Conservation (phyloP, 1,139 yeast genomes). For the Saccharomyces hybrid region DNA sequence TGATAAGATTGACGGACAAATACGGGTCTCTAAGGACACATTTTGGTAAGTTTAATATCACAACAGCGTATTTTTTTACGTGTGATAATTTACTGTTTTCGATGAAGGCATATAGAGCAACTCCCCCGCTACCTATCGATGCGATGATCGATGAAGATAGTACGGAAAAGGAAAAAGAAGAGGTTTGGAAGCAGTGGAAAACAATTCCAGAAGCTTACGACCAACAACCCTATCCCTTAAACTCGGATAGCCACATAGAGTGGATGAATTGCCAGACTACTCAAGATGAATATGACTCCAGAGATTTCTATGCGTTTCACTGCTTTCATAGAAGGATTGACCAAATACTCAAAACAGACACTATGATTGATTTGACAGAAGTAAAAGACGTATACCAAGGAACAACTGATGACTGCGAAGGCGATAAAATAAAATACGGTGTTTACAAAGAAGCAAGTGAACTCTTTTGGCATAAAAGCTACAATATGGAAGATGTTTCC, state of each 20-base stretch:
- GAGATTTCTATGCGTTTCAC: constrained; percentile 50
- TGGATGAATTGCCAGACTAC: constrained; percentile 47
- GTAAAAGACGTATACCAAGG: constrained; percentile 30
- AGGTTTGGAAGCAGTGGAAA: constrained; percentile 18
- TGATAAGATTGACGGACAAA: constrained; percentile 50
- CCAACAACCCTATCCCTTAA: constrained; percentile 46
- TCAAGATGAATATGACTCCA: constrained; percentile 38
- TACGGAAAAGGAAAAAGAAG: constrained; percentile 18
- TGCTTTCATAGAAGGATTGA: constrained; percentile 59
- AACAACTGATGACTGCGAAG: constrained; percentile 31
- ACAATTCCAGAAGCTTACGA: constrained; percentile 37
- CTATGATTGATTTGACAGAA: constrained; percentile 52
- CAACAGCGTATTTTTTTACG: constrained; percentile 56
- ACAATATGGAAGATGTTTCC: constrained; percentile 10
- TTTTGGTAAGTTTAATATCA: constrained; percentile 43
- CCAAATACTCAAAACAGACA: constrained; percentile 50
- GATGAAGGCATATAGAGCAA: constrained; percentile 46
- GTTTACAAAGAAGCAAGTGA: constrained; percentile 34
- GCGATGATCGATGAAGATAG: constrained; percentile 29
- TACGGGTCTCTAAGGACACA: constrained; percentile 38
- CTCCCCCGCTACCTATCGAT: constrained; percentile 51
- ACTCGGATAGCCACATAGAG: constrained; percentile 43
- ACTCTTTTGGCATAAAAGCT: constrained; percentile 37
- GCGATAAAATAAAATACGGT: constrained; percentile 13
- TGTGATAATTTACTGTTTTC: constrained; percentile 55